Base-by-base conservation (phyloP, 495 filamentous ascomycete species). In the Hyaloscypha finlandica region DNA sequence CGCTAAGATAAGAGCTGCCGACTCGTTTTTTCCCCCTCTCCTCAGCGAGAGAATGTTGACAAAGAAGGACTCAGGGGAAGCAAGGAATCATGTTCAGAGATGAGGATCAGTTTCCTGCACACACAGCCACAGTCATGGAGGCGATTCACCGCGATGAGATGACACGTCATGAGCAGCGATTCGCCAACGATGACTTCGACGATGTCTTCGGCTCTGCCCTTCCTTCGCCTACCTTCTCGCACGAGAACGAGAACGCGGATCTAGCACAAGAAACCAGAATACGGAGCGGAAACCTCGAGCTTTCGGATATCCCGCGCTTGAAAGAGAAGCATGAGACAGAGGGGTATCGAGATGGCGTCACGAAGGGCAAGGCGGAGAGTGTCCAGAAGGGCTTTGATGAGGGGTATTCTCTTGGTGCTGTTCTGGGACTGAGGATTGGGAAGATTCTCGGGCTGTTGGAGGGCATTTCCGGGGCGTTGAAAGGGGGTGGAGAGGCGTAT, bases 271-370 rank as follows among this genome's bases (percentile, higher is more conserved):
- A 30, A 16, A 6, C 2, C 3, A 45, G 35, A 31, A 54, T 5
- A 25, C n/a, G 22, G 14, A 22, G 22, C 39, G 64, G 64, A 2
- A 68, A 69, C 31, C 29, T 29, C 8, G 84, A 88, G 64, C 82
- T 80, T 22, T 90, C 88, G 52, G 92, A 95, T 70, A 83, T 93
- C 59, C 89, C 90, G n/a, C 85, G 88, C 60, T 84, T 96, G 16
- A 87, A 86, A 66, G 80, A 84, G 52, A 86, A 86, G 66, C 94
- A 97, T 76, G 83, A 85, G 39, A 97, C 88, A 8, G 87, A 90
- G n/a, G 94, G 95, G 59, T 98, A 97, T 78, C 89, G 94, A 65
- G 92, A 94, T 67, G 94, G 95, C 65, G 86, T 97, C 67, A 81
- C 90, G 4, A 71, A 74, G 4, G 89, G 89, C 22, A 97, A 97